Conservation (phyloP, 495 filamentous ascomycete genomes). For the Delitschia confertaspora region DNA sequence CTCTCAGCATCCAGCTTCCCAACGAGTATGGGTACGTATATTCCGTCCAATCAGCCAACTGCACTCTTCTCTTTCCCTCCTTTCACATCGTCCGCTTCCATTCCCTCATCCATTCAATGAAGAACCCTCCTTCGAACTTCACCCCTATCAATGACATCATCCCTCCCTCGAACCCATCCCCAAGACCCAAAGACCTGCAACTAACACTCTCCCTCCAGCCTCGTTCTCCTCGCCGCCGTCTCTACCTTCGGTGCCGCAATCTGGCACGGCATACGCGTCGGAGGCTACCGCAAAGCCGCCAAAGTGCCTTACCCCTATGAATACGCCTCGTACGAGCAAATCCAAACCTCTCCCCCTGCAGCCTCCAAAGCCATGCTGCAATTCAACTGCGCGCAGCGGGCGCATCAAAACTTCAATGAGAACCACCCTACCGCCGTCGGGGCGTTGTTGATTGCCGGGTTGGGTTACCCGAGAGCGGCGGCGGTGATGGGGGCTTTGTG, state of each 20-base stretch:
- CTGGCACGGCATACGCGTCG: constrained; percentile 33
- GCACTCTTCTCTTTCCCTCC: too few species aligned
- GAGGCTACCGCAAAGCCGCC: constrained; percentile 33
- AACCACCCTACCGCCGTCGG: constrained; percentile 28
- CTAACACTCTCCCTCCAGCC: constrained; percentile 22
- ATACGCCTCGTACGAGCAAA: constrained; percentile 31
- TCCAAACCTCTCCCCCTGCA: constrained; percentile 16
- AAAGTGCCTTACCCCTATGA: constrained; percentile 34
- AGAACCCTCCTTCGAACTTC: background rate
- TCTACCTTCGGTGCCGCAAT: constrained; percentile 29
- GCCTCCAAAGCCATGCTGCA: constrained; percentile 31
- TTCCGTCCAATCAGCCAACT: too few species aligned
- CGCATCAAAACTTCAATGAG: constrained; percentile 38
- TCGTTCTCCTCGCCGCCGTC: constrained; percentile 32
- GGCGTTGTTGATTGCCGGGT: constrained; percentile 33
- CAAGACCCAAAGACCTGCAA: background rate
- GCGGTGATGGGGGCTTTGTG: constrained; percentile 30
- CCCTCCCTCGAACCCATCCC: constrained; percentile 1
- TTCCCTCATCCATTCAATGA: background rate
- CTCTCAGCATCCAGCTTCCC: constrained; percentile 29
- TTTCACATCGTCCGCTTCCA: constrained; percentile 5
- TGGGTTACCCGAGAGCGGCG: constrained; percentile 29
- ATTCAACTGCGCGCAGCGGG: constrained; percentile 41
- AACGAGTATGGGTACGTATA: constrained; percentile 37
- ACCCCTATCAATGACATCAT: background rate